Evolutionary conservation across 768 basidiomycete species (phyloP), one percentile per base, ranked within the genome.

Genomic region (Collybia sordida): DNA sequence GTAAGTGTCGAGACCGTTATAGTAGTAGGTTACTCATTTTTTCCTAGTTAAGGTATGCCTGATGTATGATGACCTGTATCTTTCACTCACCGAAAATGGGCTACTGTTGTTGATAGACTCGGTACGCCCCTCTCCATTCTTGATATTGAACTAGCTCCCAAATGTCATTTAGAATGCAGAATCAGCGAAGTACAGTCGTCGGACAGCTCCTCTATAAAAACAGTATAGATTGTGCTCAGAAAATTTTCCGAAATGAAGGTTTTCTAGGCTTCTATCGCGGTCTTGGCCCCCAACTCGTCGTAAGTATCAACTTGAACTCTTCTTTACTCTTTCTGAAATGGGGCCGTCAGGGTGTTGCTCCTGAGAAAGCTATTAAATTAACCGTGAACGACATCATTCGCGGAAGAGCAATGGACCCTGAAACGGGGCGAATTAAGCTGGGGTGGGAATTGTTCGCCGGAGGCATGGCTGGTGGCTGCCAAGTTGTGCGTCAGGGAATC

Each of bases 141-240:
- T 6, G 25, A 11, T 50, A 40, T 4, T 37, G 19, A 21, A 18
- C 46, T 21, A 31, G 31, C 31, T 31, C 25, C 48, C 50, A 24
- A 37, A 25, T 46, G 43, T 42, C 45, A 36, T 45, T 11, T 53
- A 92, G 93, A 34, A 93, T 99, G 80, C 97, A 99, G 74, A 99
- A 99, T 65, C 97, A 99, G 67, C 85, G 97, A 12, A 93, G 87
- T 55, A 93, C 90, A 5, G 91, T 99, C 18, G 97, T 99, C 24
- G 97, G 97, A 31, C 96, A 99, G 70, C 73, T 98, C 61, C 70
- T 98, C 39, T 99, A 99, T 76, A 90, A 94, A 75, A 98, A 97
- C 74, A 95, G 93, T 59, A 62, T 90, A 31, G 97, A 99, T 63
- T 99, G 97, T 64, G 88, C 94, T 24, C 77, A 78, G 61, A 98